Conservation (phyloP, 495 filamentous ascomycete species). For the Thermothielavioides terrestris region DNA sequence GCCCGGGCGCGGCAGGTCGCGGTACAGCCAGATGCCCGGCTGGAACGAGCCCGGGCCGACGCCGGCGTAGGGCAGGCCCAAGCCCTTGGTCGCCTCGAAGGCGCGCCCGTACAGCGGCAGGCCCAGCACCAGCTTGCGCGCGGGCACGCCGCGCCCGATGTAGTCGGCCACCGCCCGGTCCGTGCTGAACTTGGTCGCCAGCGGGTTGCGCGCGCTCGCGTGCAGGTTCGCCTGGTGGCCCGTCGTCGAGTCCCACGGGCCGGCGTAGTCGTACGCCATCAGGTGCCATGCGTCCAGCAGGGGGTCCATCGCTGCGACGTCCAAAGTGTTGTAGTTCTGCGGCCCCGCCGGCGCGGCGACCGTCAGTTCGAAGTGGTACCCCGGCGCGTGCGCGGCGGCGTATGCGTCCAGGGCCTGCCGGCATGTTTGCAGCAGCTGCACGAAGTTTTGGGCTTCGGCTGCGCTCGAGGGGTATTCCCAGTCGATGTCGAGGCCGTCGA, state of each 20-base stretch:
- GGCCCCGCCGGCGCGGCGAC: conserved; percentile 57
- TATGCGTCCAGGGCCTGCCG: conserved; percentile 58
- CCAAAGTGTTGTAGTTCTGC: conserved; percentile 59
- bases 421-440: conserved; percentile 59
- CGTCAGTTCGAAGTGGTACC: conserved; percentile 62
- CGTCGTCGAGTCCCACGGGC: conserved; percentile 57
- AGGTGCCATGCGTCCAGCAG: conserved; percentile 82
- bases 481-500: conserved; percentile 54
- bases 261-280: conserved; percentile 71
- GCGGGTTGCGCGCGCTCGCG: conserved; percentile 39
- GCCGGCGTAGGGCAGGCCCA: conserved; percentile 58
- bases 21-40: conserved; percentile 72
- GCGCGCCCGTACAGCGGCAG: conserved; percentile 81
- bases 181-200: conserved; percentile 58
- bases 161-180: conserved; percentile 62
- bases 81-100: conserved; percentile 63
- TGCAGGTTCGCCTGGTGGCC: conserved; percentile 74
- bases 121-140: conserved; percentile 68
- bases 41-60: conserved; percentile 61
- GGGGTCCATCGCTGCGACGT: conserved; percentile 58
- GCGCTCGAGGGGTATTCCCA: conserved; percentile 53
- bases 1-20: conserved; percentile 47
- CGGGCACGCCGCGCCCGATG: conserved; percentile 49
- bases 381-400: conserved; percentile 38
- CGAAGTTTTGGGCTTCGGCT: conserved; percentile 56